phyloP scores from a whole-genome alignment of 192 early-diverging fungal genomes.

The Mortierella antarctica region DNA sequence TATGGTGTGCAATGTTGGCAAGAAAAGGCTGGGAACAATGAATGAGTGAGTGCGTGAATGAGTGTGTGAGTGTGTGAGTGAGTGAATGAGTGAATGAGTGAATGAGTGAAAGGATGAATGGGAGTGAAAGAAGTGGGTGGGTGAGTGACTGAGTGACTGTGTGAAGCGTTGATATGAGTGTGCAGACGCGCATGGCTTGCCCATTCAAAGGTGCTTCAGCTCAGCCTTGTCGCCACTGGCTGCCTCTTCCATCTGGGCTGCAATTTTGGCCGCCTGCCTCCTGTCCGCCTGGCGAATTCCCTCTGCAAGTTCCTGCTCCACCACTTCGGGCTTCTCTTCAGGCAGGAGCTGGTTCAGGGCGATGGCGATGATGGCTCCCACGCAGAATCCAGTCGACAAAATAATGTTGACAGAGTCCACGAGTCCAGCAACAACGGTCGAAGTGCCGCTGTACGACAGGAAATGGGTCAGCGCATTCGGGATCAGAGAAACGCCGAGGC shows the following conservation, averaged over 20 bases:
- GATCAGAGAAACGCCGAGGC: conserved; percentile 59
- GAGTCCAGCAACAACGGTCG: conserved; percentile 45
- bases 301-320: conserved; percentile 23
- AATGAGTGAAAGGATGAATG: no score
- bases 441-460: conserved; percentile 28
- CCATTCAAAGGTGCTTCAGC: conserved; percentile 35
- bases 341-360: conserved; percentile 55
- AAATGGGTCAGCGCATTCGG: conserved; percentile 51
- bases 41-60: no score
- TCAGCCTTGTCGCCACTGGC: conserved; percentile 31
- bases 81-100: no score
- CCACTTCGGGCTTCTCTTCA: conserved; percentile 34
- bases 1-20: no score
- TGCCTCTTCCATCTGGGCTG: conserved; percentile 48
- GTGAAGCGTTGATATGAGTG: no score
- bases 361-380: conserved; percentile 56
- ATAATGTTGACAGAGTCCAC: conserved; percentile 56
- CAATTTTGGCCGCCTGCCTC: conserved; percentile 43
- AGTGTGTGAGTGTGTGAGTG: no score
- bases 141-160: no score
- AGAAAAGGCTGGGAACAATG: no score
- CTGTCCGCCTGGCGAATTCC: conserved; percentile 23
- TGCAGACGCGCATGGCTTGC: no score
- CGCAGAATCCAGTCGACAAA: conserved; percentile 56
- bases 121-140: no score